A percentile compares a stretch with the other conserved stretches of the same genome.
phyloP scores from a whole-genome alignment of 352 stramenopile genomes.

The Globisporangium spinosum region DNA sequence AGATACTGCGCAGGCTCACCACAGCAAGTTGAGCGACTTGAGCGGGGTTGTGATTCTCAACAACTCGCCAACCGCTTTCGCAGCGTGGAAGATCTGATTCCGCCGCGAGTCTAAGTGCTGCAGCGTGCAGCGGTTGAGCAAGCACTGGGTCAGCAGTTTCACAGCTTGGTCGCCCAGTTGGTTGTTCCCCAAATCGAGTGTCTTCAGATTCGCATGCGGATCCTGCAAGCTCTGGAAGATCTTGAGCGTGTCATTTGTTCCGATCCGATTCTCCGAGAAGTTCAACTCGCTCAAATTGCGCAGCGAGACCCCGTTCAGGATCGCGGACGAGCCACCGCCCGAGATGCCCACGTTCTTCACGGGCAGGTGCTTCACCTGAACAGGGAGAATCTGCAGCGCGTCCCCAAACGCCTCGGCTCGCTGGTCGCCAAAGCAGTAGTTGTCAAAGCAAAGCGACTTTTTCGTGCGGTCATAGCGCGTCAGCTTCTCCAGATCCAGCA shows the following conservation, averaged over 20 bases:
- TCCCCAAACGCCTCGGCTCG: conserved; percentile 57
- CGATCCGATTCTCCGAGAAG: conserved; percentile 64
- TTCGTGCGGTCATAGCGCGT: conserved; percentile 38
- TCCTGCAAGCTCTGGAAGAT: conserved; percentile 57
- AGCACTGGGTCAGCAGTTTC: conserved; percentile 46
- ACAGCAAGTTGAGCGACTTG: conserved; percentile 50
- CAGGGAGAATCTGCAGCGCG: conserved; percentile 50
- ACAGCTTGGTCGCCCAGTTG: conserved; percentile 65
- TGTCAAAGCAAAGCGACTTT: conserved; percentile 52
- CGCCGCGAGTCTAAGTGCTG: conserved; percentile 53
- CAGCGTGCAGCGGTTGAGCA: conserved; percentile 67
- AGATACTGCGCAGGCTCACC: conserved; percentile 59
- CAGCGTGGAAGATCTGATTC: conserved; percentile 67
- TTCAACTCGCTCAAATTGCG: conserved; percentile 56
- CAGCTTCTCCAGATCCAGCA: conserved; percentile 52
- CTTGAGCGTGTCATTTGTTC: conserved; percentile 43
- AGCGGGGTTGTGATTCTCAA: conserved; percentile 61
- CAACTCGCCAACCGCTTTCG: conserved; percentile 51
- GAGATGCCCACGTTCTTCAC: conserved; percentile 75
- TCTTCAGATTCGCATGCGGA: conserved; percentile 51
- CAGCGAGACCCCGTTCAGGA: conserved; percentile 52
- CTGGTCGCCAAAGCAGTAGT: conserved; percentile 76
- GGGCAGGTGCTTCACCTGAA: conserved; percentile 52
- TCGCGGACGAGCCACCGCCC: conserved; percentile 45
- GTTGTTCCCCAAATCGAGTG: conserved; percentile 69